phyloP scores from a whole-genome alignment of 305 asterid genomes.

The Fraxinus ornus region DNA sequence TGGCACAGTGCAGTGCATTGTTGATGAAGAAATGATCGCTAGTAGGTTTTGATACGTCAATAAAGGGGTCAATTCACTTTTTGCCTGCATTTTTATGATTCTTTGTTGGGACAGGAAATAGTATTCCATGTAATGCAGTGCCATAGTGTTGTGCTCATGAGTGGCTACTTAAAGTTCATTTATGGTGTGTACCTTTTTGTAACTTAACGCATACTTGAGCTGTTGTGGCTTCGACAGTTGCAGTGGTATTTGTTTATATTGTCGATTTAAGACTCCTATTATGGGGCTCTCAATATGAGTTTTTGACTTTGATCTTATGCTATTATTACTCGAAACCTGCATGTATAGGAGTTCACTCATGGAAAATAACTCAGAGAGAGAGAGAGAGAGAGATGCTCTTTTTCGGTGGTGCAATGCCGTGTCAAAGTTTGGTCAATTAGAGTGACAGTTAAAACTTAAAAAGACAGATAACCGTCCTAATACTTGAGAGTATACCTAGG shows the following conservation, averaged over 20 bases:
- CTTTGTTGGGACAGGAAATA: conserved; percentile 12
- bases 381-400: neutral
- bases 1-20: conserved; percentile 89
- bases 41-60: conserved; percentile 23
- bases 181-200: conserved; percentile 33
- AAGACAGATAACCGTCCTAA: too few relatives aligned
- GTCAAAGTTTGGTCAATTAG: neutral
- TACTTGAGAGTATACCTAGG: neutral
- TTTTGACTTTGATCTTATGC: neutral
- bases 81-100: conserved; percentile 29
- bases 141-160: conserved; percentile 17
- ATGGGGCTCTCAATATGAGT: neutral
- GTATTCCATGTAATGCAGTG: too few relatives aligned
- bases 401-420: neutral
- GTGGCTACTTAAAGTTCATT: conserved; percentile 39
- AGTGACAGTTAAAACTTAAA: too few relatives aligned
- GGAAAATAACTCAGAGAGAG: neutral
- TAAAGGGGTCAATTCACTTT: conserved; percentile 42
- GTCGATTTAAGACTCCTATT: neutral
- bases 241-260: conserved; percentile 23
- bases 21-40: conserved; percentile 54
- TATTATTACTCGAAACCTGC: neutral
- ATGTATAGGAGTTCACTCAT: neutral
- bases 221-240: conserved; percentile 32
- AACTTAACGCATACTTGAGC: conserved; percentile 13